These are phyloP conservation scores for Lasiosphaeris hirsuta DNA, from an alignment of 495 filamentous ascomycete species.

Conservation along the genomic window DNA sequence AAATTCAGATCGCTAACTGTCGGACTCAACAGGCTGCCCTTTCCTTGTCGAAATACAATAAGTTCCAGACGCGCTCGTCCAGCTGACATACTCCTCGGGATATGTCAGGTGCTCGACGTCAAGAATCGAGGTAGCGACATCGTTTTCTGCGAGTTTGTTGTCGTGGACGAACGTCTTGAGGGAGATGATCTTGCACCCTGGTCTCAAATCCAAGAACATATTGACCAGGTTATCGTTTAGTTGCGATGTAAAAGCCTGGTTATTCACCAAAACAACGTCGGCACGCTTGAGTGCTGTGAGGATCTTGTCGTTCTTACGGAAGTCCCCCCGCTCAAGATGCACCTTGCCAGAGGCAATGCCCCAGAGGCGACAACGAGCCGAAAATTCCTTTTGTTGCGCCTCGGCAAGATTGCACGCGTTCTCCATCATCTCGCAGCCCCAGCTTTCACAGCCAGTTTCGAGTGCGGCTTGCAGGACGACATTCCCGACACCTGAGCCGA, in stretches of 20 bases:
- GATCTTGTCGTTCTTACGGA: conserved; percentile 70
- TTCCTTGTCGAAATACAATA: conserved; percentile 91
- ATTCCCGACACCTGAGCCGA: conserved; percentile 93
- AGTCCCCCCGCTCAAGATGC: conserved; percentile 79
- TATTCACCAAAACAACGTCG: conserved; percentile 94
- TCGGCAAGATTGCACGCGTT: conserved; percentile 82
- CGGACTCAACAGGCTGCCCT: conserved; percentile 9
- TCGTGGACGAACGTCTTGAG: conserved; percentile 47
- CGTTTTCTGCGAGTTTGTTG: conserved; percentile 45
- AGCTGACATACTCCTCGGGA: conserved; percentile 81
- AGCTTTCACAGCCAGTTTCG: conserved; percentile 89
- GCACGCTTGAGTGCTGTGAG: conserved; percentile 70
- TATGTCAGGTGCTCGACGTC: conserved; percentile 73
- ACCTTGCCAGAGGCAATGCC: conserved; percentile 76
- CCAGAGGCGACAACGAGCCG: conserved; percentile 81
- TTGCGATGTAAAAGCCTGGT: conserved; percentile 84
- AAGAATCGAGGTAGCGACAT: conserved; percentile 70
- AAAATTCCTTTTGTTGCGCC: conserved; percentile 82
- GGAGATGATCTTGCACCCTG: conserved; percentile 78
- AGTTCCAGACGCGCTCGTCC: conserved; percentile 77
- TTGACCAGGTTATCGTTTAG: conserved; percentile 83
- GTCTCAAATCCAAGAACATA: conserved; percentile 92
- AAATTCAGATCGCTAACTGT: neutral
- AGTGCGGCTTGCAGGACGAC: conserved; percentile 92
- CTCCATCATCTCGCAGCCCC: conserved; percentile 94